Evolutionary conservation across 2,329 filamentous ascomycete species (phyloP).

Genomic region (Aspergillus glaucus): DNA sequence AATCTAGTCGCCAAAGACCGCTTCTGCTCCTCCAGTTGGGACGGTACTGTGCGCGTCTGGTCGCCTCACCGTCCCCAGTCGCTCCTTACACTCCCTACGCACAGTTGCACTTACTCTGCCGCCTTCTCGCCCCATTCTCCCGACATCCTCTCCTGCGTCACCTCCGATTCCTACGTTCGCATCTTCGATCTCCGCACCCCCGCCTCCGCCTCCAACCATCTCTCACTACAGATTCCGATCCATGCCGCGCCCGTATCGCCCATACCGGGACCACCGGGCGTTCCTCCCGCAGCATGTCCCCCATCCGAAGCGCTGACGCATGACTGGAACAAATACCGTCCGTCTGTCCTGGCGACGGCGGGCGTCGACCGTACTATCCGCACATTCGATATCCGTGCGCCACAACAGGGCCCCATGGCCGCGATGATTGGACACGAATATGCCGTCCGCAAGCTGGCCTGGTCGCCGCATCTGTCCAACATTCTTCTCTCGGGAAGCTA

Average conservation of each 20-base stretch:
- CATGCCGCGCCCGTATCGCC: constrained; percentile 58
- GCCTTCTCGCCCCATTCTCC: constrained; percentile 85
- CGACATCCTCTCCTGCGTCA: constrained; percentile 76
- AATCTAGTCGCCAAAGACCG: constrained; percentile 85
- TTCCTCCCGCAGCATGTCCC: constrained; percentile 38
- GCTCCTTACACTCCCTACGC: constrained; percentile 78
- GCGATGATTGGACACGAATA: constrained; percentile 83
- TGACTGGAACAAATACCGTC: constrained; percentile 98
- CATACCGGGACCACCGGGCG: constrained; percentile 29
- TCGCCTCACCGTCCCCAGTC: constrained; percentile 69
- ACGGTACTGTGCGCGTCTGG: constrained; percentile 95
- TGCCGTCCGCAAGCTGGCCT: constrained; percentile 75
- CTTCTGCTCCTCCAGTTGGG: constrained; percentile 90
- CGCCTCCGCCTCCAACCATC: constrained; percentile 77
- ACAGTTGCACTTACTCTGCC: constrained; percentile 91
- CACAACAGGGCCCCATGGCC: constrained; percentile 63
- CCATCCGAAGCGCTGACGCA: constrained; percentile 85
- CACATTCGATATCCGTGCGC: constrained; percentile 82
- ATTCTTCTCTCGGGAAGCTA: constrained; percentile 85
- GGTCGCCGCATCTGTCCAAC: constrained; percentile 91
- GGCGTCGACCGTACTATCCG: constrained; percentile 84
- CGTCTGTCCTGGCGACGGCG: constrained; percentile 75
- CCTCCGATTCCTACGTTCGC: constrained; percentile 80
- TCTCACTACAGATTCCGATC: constrained; percentile 75
- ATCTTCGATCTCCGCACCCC: constrained; percentile 90